Conservation (phyloP, 495 filamentous ascomycete genomes). For the Pyrenula aspistea region DNA sequence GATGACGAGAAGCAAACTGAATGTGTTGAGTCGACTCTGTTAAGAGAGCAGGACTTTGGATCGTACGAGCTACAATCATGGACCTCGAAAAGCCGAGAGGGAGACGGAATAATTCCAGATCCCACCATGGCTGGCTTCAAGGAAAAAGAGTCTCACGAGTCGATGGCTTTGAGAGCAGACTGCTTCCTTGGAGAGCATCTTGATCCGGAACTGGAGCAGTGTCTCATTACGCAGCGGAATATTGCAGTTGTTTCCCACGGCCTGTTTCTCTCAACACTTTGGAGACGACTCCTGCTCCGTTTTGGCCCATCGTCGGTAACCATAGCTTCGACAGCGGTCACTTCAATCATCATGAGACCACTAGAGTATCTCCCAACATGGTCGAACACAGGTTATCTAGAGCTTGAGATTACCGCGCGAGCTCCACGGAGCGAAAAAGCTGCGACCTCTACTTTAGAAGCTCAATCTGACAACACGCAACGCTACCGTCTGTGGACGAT, state of each 20-base stretch:
- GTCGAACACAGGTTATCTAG: slow-evolving; percentile 55
- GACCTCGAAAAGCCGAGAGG: slow-evolving; percentile 1
- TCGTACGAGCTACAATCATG: slow-evolving; percentile 11
- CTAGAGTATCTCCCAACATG: slow-evolving; percentile 31
- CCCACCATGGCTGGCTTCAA: slow-evolving; percentile 26
- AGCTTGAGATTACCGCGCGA: slow-evolving; percentile 26
- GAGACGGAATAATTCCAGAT: neutral
- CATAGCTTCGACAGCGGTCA: slow-evolving; percentile 12
- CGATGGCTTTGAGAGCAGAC: slow-evolving; percentile 50
- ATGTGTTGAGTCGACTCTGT: neutral
- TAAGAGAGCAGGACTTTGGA: slow-evolving; percentile 19
- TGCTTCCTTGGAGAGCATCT: slow-evolving; percentile 52
- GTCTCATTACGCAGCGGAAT: slow-evolving; percentile 11
- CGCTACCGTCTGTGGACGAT: slow-evolving; percentile 7
- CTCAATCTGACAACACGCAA: neutral
- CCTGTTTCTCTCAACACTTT: slow-evolving; percentile 57
- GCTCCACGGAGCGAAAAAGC: neutral
- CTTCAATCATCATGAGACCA: slow-evolving; percentile 4
- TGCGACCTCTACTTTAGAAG: neutral
- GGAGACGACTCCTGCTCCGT: slow-evolving; percentile 45
- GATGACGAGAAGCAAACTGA: neutral
- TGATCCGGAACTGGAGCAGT: slow-evolving; percentile 36
- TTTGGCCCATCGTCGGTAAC: slow-evolving; percentile 31
- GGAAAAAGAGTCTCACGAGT: slow-evolving; percentile 44
- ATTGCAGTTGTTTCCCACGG: slow-evolving; percentile 71